Conservation (phyloP, 164 flowering plant genomes). For the Tinospora cordifolia region DNA sequence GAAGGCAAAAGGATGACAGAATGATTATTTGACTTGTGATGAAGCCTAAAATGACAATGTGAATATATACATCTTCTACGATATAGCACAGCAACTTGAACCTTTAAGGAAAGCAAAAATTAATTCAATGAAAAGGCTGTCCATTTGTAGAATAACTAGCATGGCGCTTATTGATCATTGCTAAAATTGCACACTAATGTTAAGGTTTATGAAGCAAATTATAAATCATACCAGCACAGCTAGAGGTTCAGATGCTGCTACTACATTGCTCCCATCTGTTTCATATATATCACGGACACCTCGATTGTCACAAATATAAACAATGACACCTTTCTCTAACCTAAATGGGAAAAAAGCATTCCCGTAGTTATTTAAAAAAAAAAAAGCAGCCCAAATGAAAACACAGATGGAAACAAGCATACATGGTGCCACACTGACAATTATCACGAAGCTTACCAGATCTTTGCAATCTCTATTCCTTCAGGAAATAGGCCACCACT, state of each 20-base stretch:
- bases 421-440: neutral
- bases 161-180: neutral
- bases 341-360: conserved; percentile 29
- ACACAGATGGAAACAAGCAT: neutral
- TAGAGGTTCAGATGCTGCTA: conserved; percentile 83
- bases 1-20: neutral
- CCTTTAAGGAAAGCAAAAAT: neutral
- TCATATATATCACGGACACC: conserved; percentile 97
- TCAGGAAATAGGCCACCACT: conserved; percentile 99
- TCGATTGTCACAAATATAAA: conserved; percentile 86
- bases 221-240: conserved; percentile 71
- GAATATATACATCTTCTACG: neutral
- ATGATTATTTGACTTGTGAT: neutral
- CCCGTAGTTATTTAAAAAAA: neutral
- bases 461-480: conserved; percentile 95
- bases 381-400: neutral
- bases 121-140: neutral
- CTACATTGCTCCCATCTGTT: conserved; percentile 76
- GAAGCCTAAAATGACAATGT: neutral
- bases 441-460: conserved; percentile 55
- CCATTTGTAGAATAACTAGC: neutral
- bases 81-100: neutral
- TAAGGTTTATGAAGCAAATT: neutral
- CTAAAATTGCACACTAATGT: neutral
- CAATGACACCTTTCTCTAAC: conserved; percentile 95